These are phyloP conservation scores for Suhomyces sp. DNA, from an alignment of 805 yeast species.

Conservation along the genomic window DNA sequence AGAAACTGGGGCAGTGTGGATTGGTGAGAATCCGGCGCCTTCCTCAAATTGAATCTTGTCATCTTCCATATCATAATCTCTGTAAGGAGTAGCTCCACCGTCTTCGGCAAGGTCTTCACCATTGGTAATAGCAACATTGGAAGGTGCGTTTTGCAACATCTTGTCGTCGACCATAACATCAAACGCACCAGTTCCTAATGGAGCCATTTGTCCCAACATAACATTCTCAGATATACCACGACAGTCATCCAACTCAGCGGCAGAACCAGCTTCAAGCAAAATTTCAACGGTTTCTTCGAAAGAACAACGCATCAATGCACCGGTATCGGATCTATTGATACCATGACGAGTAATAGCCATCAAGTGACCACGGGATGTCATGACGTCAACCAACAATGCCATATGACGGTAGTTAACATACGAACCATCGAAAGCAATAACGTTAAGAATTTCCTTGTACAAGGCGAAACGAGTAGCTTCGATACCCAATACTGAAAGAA, in stretches of 20 bases:
- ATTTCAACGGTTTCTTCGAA: slow-evolving; percentile 99
- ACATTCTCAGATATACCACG: slow-evolving; percentile 98
- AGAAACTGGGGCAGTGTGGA: slow-evolving; percentile 80
- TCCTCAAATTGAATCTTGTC: slow-evolving; percentile 62
- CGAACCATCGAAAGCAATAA: slow-evolving; percentile 99
- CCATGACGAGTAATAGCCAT: slow-evolving; percentile 99
- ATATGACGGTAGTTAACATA: slow-evolving; percentile 97
- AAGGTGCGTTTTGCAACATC: slow-evolving; percentile 64
- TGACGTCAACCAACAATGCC: slow-evolving; percentile 95
- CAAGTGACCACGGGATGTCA: slow-evolving; percentile 97
- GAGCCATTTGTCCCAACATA: slow-evolving; percentile 97
- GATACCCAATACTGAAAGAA: slow-evolving; percentile 91
- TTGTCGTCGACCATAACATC: slow-evolving; percentile 93
- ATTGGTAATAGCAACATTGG: slow-evolving; percentile 44
- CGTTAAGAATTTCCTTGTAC: slow-evolving; percentile 91
- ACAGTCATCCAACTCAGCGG: slow-evolving; percentile 97
- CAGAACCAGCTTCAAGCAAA: slow-evolving; percentile 94
- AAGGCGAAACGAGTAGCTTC: slow-evolving; percentile 97
- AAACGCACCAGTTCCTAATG: slow-evolving; percentile 97
- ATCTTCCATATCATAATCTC: slow-evolving; percentile 58
- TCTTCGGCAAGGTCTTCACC: slow-evolving; percentile 32
- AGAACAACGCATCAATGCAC: slow-evolving; percentile 98
- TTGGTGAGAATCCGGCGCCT: slow-evolving; percentile 88
- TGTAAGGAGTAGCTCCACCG: slow-evolving; percentile 93
- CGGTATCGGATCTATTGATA: slow-evolving; percentile 97